phyloP scores from a whole-genome alignment of 305 asterid genomes.

The Fraxinus floribunda region DNA sequence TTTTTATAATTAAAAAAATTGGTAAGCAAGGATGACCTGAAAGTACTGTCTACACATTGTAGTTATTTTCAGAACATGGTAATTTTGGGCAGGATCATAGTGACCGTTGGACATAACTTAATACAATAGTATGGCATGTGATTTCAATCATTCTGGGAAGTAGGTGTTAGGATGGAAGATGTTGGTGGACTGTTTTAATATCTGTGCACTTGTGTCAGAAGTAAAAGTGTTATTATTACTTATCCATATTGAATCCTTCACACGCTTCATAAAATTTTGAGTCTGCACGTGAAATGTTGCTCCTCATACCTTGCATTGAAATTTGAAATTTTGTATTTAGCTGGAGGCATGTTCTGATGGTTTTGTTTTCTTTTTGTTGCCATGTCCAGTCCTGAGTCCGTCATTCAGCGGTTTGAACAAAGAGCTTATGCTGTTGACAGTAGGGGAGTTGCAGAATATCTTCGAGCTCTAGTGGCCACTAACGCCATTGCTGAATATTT shows the following conservation, averaged over 20 bases:
- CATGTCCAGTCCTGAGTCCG: conserved; percentile 77
- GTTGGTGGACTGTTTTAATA: background rate
- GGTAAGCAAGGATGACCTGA: background rate
- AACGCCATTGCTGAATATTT: conserved; percentile 77
- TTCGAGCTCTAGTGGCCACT: conserved; percentile 81
- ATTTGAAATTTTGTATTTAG: background rate
- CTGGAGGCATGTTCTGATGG: conserved; percentile 20
- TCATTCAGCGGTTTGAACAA: conserved; percentile 93
- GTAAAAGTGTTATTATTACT: background rate
- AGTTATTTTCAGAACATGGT: background rate
- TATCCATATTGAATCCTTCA: background rate
- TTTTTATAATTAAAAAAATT: background rate
- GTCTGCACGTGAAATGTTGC: background rate
- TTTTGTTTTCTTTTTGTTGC: background rate
- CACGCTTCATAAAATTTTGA: background rate
- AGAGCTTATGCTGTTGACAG: conserved; percentile 88
- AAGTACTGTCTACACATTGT: background rate
- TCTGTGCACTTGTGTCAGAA: background rate
- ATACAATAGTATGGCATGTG: background rate
- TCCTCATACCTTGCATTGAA: background rate
- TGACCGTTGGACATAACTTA: background rate
- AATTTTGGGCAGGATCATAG: background rate
- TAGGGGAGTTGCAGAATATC: conserved; percentile 83
- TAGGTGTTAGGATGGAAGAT: background rate
- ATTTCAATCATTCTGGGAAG: background rate